Base-by-base conservation (phyloP, 768 basidiomycete species). In the Lactifluus echinatus region DNA sequence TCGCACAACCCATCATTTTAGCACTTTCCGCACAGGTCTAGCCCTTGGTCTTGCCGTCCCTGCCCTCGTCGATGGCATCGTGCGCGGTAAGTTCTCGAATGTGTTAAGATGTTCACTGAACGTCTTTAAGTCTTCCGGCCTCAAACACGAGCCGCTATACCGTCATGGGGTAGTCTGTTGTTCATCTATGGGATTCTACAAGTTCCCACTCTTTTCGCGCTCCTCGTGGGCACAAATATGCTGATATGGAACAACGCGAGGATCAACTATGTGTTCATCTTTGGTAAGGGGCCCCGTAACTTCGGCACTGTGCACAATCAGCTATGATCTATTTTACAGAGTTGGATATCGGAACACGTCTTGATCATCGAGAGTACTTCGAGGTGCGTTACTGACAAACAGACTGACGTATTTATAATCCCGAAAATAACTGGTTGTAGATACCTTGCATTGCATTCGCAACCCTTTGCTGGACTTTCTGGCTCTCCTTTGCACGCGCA, bases 181-280 rank as follows among this genome's bases (percentile, higher is more conserved):
- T 84, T 82, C 62, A 73, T 94, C 19, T 99, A 96, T 66, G 84
- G 79, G 0, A 76, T 85, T 4, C 70, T 95, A 24, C 70, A 83
- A 43, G 68, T 96, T 3, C 93, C 93, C 0, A 75, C 85, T 6
- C 60, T 95, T 2, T 87, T 96, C 65, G 75, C 82, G 2, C 59
- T 91, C 31, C 72, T 96, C 1, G 80, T 98, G 53, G 88, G 90
- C 24, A 56, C 88, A n/a, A 97, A 99, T 67, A 62, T 98, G 4
- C 63, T 84, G 21, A 86, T 85, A 0, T 99, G 89, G 87, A 75
- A 81, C 0, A 70, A 72, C 4, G 74, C 84, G 5, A 77, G 87
- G 45, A 92, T 99, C 64, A 98, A 97, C 67, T 95, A 93, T 65
- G 79, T 84, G n/a, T 95, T 97, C 68, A 89, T 94, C 34, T 89